A percentile compares a stretch with the other conserved stretches of the same genome.
Evolutionary conservation across 2,329 filamentous ascomycete genomes (phyloP).

Genomic region (Claviceps cyperi): DNA sequence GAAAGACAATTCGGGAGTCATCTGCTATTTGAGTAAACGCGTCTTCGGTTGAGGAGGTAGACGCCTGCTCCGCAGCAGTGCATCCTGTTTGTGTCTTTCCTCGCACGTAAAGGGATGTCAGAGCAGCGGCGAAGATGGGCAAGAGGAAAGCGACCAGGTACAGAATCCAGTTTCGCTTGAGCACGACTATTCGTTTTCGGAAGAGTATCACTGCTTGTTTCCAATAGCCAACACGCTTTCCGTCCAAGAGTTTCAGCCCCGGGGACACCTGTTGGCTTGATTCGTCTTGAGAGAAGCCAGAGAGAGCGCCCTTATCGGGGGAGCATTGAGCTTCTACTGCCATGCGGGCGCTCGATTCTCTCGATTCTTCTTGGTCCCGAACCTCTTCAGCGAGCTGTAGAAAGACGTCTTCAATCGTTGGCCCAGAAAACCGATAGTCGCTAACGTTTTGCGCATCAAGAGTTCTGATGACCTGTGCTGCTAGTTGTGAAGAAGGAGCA

Average conservation of each 20-base stretch:
- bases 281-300: slow-evolving; percentile 10
- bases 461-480: slow-evolving; percentile 54
- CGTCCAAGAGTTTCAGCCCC: slow-evolving; percentile 47
- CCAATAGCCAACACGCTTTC: slow-evolving; percentile 52
- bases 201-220: slow-evolving; percentile 64
- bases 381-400: slow-evolving; percentile 73
- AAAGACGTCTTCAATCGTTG: slow-evolving; percentile 88
- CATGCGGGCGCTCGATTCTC: slow-evolving; percentile 9
- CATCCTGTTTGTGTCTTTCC: slow-evolving; percentile 38
- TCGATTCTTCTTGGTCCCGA: slow-evolving; percentile 32
- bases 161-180: slow-evolving; percentile 65
- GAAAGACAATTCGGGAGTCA: slow-evolving; percentile 11
- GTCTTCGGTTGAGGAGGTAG: slow-evolving; percentile 23
- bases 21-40: slow-evolving; percentile 23
- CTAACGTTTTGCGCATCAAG: slow-evolving; percentile 53
- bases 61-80: slow-evolving; percentile 31
- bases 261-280: slow-evolving; percentile 12
- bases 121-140: slow-evolving; percentile 63
- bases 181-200: slow-evolving; percentile 60
- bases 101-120: slow-evolving; percentile 64
- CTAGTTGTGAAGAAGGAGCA: slow-evolving; percentile 53
- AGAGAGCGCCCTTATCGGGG: slow-evolving; percentile 11
- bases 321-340: slow-evolving; percentile 10
- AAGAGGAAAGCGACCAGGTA: slow-evolving; percentile 62
- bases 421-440: slow-evolving; percentile 76